phyloP scores from a whole-genome alignment of 2,329 filamentous ascomycete species.

The Venturia carpophila region DNA sequence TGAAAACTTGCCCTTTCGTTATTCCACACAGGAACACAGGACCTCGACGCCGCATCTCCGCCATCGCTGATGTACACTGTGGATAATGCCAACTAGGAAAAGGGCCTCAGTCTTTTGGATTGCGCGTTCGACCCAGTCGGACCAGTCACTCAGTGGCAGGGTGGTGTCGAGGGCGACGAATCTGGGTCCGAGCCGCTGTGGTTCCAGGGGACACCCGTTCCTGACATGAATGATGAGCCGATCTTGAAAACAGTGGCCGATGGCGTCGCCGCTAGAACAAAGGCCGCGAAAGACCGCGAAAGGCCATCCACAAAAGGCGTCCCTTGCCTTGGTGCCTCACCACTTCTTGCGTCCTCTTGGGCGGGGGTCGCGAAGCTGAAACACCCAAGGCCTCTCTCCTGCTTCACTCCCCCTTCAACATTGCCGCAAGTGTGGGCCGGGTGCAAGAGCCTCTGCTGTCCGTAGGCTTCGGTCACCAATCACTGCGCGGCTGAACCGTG shows the following conservation, averaged over 20 bases:
- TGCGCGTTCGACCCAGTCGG: no score
- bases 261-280: background rate
- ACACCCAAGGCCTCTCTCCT: background rate
- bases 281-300: background rate
- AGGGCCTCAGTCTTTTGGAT: background rate
- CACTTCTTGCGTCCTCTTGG: background rate
- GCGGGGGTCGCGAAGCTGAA: background rate
- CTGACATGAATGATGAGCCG: background rate
- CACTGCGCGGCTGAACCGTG: background rate
- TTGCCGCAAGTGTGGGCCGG: background rate
- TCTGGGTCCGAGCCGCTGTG: conserved; percentile 2
- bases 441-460: conserved; percentile 7
- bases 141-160: no score
- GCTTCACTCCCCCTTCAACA: conserved; percentile 6
- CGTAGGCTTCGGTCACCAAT: conserved; percentile 2
- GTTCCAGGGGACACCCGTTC: background rate
- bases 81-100: background rate
- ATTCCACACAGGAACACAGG: no score
- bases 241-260: background rate
- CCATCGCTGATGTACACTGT: background rate
- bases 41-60: background rate
- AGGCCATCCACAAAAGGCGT: background rate
- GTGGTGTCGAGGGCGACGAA: background rate
- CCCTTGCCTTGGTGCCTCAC: background rate
- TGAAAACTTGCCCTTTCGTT: background rate